These are phyloP conservation scores for Ogataea zsoltii DNA, from an alignment of 805 yeast genomes.

Conservation along the genomic window DNA sequence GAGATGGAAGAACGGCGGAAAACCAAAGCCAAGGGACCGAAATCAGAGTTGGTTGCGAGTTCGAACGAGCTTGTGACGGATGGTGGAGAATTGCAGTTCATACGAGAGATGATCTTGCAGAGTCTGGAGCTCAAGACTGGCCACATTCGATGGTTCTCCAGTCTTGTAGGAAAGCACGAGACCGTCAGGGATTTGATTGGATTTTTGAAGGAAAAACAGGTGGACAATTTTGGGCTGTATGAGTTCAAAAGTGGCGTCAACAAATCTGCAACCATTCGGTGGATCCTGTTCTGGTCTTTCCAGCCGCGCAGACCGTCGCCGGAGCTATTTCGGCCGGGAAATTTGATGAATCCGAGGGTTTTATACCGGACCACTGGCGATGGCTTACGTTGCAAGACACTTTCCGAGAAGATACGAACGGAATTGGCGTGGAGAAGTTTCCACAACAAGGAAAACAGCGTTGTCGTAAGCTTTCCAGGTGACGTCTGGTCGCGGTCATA, in stretches of 20 bases:
- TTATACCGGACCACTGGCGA: slow-evolving; percentile 2
- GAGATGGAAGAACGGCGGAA: slow-evolving; percentile 32
- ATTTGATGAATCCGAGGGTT: slow-evolving; percentile 6
- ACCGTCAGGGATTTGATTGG: slow-evolving; percentile 17
- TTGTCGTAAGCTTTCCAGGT: slow-evolving; percentile 8
- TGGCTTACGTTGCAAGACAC: not conserved
- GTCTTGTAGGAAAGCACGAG: slow-evolving; percentile 28
- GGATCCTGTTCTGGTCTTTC: slow-evolving; percentile 42
- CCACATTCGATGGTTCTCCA: slow-evolving; percentile 40
- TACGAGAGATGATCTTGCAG: slow-evolving; percentile 36
- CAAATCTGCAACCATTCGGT: slow-evolving; percentile 31
- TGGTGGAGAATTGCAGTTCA: slow-evolving; percentile 50
- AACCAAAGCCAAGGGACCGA: slow-evolving; percentile 25
- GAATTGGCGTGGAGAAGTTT: not conserved
- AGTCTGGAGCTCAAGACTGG: slow-evolving; percentile 21
- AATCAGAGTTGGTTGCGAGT: slow-evolving; percentile 33
- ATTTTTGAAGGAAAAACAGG: slow-evolving; percentile 3
- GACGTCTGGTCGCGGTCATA: slow-evolving; percentile 35
- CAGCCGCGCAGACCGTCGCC: slow-evolving; percentile 15
- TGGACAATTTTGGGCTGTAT: slow-evolving; percentile 33
- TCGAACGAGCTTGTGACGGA: slow-evolving; percentile 39
- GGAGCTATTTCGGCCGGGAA: slow-evolving; percentile 10
- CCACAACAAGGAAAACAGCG: not conserved
- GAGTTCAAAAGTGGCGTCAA: slow-evolving; percentile 30
- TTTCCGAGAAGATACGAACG: not conserved